These are phyloP conservation scores for Citrus cavaleriei DNA, from an alignment of 345 rosid genomes.

Conservation along the genomic window DNA sequence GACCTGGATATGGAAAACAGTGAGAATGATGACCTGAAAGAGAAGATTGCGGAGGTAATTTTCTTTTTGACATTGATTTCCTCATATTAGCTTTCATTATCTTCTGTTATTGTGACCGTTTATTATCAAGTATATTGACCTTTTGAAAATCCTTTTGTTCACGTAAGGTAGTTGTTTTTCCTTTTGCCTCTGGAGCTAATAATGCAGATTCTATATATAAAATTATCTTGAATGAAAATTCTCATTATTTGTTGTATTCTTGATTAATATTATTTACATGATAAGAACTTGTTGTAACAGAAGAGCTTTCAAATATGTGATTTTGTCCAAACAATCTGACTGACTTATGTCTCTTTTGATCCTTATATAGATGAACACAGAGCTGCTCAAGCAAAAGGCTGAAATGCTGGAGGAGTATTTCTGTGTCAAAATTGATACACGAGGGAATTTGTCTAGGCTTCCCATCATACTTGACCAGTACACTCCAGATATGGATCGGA, in stretches of 20 bases:
- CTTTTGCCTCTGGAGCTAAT: neutral
- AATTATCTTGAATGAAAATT: neutral
- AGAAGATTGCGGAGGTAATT: constrained; percentile 79
- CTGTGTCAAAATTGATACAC: constrained; percentile 55
- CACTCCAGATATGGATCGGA: constrained; percentile 92
- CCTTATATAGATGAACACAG: constrained; percentile 66
- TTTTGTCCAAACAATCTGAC: neutral
- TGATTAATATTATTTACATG: neutral
- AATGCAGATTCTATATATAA: neutral
- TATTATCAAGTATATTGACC: constrained; percentile 1
- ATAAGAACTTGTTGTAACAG: neutral
- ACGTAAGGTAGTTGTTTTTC: neutral
- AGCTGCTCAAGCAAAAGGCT: constrained; percentile 68
- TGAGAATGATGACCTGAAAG: constrained; percentile 68
- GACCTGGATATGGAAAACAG: constrained; percentile 56
- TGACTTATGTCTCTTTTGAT: neutral
- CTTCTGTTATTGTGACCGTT: neutral
- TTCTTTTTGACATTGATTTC: constrained; percentile 14
- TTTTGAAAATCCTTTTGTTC: neutral
- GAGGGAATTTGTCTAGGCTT: constrained; percentile 74
- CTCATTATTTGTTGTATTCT: neutral
- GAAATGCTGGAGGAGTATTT: constrained; percentile 91
- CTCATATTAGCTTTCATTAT: neutral
- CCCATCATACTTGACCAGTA: constrained; percentile 94
- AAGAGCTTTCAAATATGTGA: neutral